Conservation (phyloP, 129 eudicot species). For the carrot (Daucus carota) region DNA sequence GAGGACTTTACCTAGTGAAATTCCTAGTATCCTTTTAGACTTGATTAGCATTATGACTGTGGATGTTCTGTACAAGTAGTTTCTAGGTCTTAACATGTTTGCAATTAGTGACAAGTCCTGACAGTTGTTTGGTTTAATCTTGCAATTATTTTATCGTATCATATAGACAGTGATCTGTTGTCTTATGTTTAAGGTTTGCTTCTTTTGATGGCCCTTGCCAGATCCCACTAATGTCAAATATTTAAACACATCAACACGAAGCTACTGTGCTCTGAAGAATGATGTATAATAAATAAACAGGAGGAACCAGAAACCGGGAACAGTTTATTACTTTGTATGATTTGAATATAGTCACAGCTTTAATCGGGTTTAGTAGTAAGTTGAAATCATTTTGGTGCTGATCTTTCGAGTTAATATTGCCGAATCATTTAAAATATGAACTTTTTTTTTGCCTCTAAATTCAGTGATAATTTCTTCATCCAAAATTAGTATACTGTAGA, state of each 20-base stretch:
- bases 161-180: neutral
- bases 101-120: neutral
- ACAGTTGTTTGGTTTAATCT: neutral
- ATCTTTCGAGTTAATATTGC: too few species aligned
- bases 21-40: constrained; percentile 2
- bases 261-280: neutral
- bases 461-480: too few species aligned
- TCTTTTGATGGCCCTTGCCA: neutral
- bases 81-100: neutral
- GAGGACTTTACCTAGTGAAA: neutral
- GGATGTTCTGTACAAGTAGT: neutral
- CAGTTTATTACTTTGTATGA: neutral
- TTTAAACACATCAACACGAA: neutral
- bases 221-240: neutral
- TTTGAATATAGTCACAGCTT: neutral
- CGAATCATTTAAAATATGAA: too few species aligned
- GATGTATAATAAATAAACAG: too few species aligned
- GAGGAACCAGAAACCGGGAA: neutral
- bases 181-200: neutral
- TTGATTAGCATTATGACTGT: neutral
- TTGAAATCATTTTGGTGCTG: too few species aligned
- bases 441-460: too few species aligned
- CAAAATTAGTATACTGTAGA: too few species aligned
- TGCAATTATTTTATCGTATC: neutral
- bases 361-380: neutral